Conservation (phyloP, 2,329 filamentous ascomycete species). For the Pestalotiopsis sp. region DNA sequence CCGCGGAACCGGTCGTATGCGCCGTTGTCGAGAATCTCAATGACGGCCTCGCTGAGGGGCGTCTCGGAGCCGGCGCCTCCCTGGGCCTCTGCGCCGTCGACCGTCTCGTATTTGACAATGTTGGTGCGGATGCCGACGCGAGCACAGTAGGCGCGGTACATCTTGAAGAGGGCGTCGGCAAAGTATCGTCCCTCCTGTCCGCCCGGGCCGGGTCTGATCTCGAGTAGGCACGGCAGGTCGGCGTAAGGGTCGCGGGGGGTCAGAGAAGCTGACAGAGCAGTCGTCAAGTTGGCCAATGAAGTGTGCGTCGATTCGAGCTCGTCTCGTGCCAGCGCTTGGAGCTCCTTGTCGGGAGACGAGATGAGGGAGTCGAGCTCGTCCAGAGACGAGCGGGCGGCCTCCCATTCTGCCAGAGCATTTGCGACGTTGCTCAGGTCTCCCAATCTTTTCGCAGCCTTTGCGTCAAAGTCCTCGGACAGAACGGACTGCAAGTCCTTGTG, state of each 20-base stretch:
- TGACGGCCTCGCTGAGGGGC: slow-evolving; percentile 80
- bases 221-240: slow-evolving; percentile 83
- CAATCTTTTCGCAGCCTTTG: slow-evolving; percentile 56
- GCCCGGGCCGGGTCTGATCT: slow-evolving; percentile 89
- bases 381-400: slow-evolving; percentile 52
- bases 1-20: slow-evolving; percentile 81
- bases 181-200: slow-evolving; percentile 92
- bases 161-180: slow-evolving; percentile 80
- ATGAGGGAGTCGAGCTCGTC: slow-evolving; percentile 54
- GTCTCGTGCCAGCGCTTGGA: slow-evolving; percentile 76
- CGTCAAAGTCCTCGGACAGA: slow-evolving; percentile 57
- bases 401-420: slow-evolving; percentile 58
- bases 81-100: slow-evolving; percentile 58
- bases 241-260: slow-evolving; percentile 90
- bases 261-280: slow-evolving; percentile 71
- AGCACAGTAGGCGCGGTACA: slow-evolving; percentile 83
- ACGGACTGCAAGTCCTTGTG: slow-evolving; percentile 56
- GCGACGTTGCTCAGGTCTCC: slow-evolving; percentile 63
- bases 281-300: slow-evolving; percentile 62
- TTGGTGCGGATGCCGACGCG: slow-evolving; percentile 65
- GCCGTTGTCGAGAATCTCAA: slow-evolving; percentile 76
- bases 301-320: slow-evolving; percentile 70
- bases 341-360: slow-evolving; percentile 56
- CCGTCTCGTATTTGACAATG: slow-evolving; percentile 77
- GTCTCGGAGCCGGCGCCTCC: slow-evolving; percentile 57